These are phyloP conservation scores for Rhizopus arrhizus DNA, from an alignment of 371 early-diverging fungal species.

Conservation along the genomic window DNA sequence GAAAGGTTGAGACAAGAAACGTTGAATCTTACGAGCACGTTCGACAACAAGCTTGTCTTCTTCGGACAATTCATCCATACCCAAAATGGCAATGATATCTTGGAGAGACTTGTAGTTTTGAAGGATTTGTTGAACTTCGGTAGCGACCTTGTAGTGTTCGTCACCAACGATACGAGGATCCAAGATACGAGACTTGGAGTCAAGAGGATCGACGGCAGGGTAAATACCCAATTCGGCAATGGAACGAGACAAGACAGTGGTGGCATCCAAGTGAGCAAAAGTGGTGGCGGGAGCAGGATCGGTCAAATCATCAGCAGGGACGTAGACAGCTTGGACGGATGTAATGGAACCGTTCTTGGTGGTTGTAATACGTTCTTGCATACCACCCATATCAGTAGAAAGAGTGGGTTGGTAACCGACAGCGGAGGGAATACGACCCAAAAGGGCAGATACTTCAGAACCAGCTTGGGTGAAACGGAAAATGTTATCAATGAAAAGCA, in stretches of 20 bases:
- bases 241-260: slow-evolving; percentile 97
- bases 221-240: slow-evolving; percentile 97
- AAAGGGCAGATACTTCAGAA: slow-evolving; percentile 94
- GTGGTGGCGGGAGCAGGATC: slow-evolving; percentile 99
- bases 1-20: slow-evolving; percentile 97
- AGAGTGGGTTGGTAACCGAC: slow-evolving; percentile 99
- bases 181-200: slow-evolving; percentile 94
- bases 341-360: slow-evolving; percentile 99
- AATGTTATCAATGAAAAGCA: slow-evolving; percentile 98
- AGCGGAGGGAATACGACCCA: slow-evolving; percentile 99
- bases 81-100: slow-evolving; percentile 84
- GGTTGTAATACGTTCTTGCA: slow-evolving; percentile 99
- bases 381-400: slow-evolving; percentile 94
- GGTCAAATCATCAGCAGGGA: slow-evolving; percentile 99
- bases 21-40: slow-evolving; percentile 89
- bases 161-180: slow-evolving; percentile 95
- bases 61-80: slow-evolving; percentile 97
- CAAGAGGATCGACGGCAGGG: slow-evolving; percentile 96
- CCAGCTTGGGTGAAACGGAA: slow-evolving; percentile 96
- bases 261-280: slow-evolving; percentile 98
- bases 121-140: slow-evolving; percentile 89
- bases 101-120: slow-evolving; percentile 96
- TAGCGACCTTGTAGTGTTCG: slow-evolving; percentile 92
- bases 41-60: slow-evolving; percentile 96
- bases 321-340: slow-evolving; percentile 97